Conservation (phyloP, 2,329 filamentous ascomycete species). For the Diaporthe helianthi region DNA sequence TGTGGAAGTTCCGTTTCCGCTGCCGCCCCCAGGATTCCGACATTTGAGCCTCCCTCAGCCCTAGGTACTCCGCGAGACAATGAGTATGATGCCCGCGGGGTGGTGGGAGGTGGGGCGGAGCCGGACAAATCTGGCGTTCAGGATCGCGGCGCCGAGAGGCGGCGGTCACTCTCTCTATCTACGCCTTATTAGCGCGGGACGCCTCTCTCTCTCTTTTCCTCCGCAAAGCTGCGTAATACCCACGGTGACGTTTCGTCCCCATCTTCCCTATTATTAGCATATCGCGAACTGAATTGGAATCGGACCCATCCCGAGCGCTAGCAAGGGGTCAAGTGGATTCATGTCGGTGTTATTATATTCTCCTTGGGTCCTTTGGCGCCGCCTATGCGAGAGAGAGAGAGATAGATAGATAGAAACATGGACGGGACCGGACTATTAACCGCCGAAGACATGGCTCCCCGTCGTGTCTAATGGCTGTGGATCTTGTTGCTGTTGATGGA, state of each 20-base stretch:
- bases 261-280: slow-evolving; percentile 19
- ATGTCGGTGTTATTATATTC: not conserved
- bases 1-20: not conserved
- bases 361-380: not conserved
- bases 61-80: not conserved
- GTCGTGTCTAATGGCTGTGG: not conserved
- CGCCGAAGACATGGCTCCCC: not conserved
- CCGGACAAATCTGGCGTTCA: not conserved
- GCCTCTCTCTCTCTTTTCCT: not conserved
- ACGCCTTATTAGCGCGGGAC: not conserved
- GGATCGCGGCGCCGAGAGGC: not conserved
- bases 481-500: not conserved
- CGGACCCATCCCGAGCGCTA: slow-evolving; percentile 2
- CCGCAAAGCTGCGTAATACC: not conserved
- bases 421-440: not conserved
- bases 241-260: not conserved
- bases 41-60: slow-evolving; percentile 9
- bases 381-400: not conserved
- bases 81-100: too few species aligned
- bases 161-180: not conserved
- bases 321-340: not conserved
- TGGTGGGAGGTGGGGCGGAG: not conserved
- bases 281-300: not conserved
- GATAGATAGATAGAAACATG: too few species aligned
- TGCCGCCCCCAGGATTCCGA: not conserved